Percentiles rank a stretch among this genome's conserved stretches.
Conservation (phyloP, 192 early-diverging fungal genomes). For the Mortierella hygrophila region DNA sequence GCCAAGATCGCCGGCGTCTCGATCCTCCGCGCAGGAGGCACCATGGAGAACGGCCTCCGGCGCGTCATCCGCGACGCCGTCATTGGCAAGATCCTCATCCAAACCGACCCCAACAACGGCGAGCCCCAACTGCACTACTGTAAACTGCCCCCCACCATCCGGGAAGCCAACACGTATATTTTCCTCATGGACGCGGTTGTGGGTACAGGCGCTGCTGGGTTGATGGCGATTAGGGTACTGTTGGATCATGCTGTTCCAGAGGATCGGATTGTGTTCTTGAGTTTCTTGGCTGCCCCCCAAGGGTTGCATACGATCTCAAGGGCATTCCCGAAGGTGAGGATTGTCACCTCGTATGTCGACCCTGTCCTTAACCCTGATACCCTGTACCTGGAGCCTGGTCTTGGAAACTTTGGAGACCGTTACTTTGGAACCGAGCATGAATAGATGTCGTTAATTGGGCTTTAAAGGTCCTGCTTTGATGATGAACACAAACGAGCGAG, state of each 20-base stretch:
- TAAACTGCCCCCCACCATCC: conserved; percentile 75
- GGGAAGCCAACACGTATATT: conserved; percentile 23
- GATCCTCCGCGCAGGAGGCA: conserved; percentile 89
- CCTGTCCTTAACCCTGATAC: conserved; percentile 72
- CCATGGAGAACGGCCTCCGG: conserved; percentile 90
- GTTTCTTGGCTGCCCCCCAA: conserved; percentile 82
- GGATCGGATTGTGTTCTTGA: conserved; percentile 87
- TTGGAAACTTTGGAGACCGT: conserved; percentile 89
- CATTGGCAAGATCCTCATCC: conserved; percentile 93
- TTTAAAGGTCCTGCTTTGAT: neutral
- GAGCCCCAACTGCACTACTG: conserved; percentile 93
- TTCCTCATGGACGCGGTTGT: conserved; percentile 84
- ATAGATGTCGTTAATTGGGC: neutral
- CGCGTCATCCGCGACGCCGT: conserved; percentile 84
- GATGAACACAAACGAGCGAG: neutral
- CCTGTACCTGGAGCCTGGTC: conserved; percentile 83
- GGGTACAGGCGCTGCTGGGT: conserved; percentile 90
- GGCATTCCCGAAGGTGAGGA: conserved; percentile 86
- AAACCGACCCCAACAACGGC: conserved; percentile 80
- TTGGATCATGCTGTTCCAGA: conserved; percentile 92
- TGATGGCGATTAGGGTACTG: conserved; percentile 97
- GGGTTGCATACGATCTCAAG: conserved; percentile 83
- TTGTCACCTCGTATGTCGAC: conserved; percentile 88
- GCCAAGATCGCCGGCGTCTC: conserved; percentile 77
- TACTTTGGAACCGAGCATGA: conserved; percentile 69